Base-by-base conservation (phyloP, 2,329 filamentous ascomycete species). In the Nannizzia gypsea region DNA sequence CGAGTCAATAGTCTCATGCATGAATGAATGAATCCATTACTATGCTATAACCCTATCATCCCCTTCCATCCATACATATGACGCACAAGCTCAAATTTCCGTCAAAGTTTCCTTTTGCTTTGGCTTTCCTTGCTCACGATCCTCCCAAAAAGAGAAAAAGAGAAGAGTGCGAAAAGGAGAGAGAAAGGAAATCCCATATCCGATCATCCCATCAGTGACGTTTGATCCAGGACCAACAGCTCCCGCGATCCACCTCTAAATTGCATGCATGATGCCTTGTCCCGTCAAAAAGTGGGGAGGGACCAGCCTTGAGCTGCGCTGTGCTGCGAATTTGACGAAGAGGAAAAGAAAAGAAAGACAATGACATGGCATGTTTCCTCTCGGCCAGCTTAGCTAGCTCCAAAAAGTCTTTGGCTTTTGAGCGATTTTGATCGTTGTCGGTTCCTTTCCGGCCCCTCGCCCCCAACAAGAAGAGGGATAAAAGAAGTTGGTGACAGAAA, bases 1-100 rank as follows among this genome's bases (percentile, higher is more conserved):
- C 54, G 36, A 56, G 54, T 56, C 54, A 34, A 56, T 56, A 56
- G 54, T 56, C 40, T 31, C 54, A 56, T 56, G 54, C 54, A 31
- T 38, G 48, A 54, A 54, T 34, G 31, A 34, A 34, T 34, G 31
- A 34, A 34, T 34, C 31, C 31, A 34, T 54, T 54, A 26, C 26
- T 54, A 54, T 54, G 48, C 48, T 54, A 54, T 54, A 31, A 42
- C 15, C 26, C 28, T 26, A 17, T 26, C 5, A 3, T 31, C 28
- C 17, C 26, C n/a, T 26, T 24, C 31, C 48, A 26, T 24, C 26
- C 44, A 48, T 8, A 22, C 11, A 22, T 24, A 11, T 13, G 22
- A 26, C 8, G 13, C 13, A 22, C 22, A 48, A 48, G 9, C n/a
- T 48, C n/a, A 48, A 26, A 6, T 48, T 48, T 11, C n/a, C 13